Conservation (phyloP, 306 rosid genomes). For the Cicer chorassanicum region DNA sequence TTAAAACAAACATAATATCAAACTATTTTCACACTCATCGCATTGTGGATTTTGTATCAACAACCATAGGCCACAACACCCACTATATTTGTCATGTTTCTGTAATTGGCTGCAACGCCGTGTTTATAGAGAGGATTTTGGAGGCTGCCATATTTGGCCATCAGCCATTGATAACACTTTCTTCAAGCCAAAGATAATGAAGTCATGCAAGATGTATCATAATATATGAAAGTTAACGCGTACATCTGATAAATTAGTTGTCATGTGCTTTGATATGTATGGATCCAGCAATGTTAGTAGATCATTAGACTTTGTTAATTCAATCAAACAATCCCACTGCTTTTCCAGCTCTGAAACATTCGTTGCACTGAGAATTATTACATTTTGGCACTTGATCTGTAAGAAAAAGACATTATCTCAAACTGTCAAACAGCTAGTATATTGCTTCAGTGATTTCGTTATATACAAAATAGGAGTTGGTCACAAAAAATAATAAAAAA, state of each 20-base stretch:
- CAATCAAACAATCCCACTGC: slow-evolving; percentile 88
- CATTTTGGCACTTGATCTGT: slow-evolving; percentile 92
- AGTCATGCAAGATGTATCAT: slow-evolving; percentile 37
- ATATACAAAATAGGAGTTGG: slow-evolving; percentile 1
- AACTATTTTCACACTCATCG: background rate
- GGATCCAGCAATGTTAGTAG: slow-evolving; percentile 66
- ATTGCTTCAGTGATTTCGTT: slow-evolving; percentile 22
- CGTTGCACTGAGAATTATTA: slow-evolving; percentile 71
- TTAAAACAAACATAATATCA: slow-evolving; percentile 12
- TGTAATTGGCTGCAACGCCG: background rate
- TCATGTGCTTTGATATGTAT: slow-evolving; percentile 59
- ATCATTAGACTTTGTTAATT: slow-evolving; percentile 65
- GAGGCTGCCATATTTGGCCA: background rate
- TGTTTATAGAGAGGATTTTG: background rate
- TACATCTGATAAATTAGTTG: slow-evolving; percentile 74
- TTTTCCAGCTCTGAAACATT: slow-evolving; percentile 69
- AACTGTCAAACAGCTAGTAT: slow-evolving; percentile 17
- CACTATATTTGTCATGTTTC: background rate
- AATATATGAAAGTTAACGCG: slow-evolving; percentile 39
- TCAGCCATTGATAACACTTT: background rate
- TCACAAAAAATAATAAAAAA: slow-evolving; percentile 27
- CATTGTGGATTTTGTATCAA: background rate
- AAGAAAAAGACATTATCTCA: slow-evolving; percentile 40
- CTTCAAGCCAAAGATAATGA: slow-evolving; percentile 32
- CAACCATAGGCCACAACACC: background rate